Percentiles rank a stretch among this genome's conserved stretches.
phyloP scores from a whole-genome alignment of 169 alveolate species.

The Plasmodium malariae region DNA sequence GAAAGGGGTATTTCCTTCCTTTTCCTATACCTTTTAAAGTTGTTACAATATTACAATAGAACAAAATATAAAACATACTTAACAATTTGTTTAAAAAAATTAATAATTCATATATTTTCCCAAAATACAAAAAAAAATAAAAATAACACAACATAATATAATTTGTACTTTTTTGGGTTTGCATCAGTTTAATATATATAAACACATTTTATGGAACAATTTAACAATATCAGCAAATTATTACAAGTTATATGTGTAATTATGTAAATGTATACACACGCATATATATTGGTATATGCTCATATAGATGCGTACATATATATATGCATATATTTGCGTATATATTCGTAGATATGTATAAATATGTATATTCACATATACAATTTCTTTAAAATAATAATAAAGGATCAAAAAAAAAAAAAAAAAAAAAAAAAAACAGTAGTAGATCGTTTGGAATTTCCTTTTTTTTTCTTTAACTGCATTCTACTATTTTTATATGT shows the following conservation, averaged over 20 bases:
- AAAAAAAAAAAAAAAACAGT: not conserved
- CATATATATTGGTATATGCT: no score
- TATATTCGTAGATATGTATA: no score
- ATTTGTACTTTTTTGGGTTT: not conserved
- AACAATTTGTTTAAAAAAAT: not conserved
- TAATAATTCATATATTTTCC: not conserved
- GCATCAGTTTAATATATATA: not conserved
- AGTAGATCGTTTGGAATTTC: not conserved
- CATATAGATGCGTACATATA: no score
- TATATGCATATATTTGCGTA: no score
- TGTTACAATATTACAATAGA: not conserved
- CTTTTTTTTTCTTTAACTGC: not conserved
- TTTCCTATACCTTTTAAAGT: not conserved
- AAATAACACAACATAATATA: not conserved
- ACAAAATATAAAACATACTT: conserved; percentile 8
- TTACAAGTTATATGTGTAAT: no score
- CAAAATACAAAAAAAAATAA: not conserved
- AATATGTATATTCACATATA: no score
- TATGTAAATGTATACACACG: no score
- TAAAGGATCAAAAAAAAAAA: not conserved
- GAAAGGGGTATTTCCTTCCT: not conserved
- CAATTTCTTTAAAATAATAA: not conserved
- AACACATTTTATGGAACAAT: not conserved
- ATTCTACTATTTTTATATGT: no score
- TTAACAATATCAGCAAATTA: no score